Conservation (phyloP, 2,329 filamentous ascomycete species). For the Hortaea sp. region DNA sequence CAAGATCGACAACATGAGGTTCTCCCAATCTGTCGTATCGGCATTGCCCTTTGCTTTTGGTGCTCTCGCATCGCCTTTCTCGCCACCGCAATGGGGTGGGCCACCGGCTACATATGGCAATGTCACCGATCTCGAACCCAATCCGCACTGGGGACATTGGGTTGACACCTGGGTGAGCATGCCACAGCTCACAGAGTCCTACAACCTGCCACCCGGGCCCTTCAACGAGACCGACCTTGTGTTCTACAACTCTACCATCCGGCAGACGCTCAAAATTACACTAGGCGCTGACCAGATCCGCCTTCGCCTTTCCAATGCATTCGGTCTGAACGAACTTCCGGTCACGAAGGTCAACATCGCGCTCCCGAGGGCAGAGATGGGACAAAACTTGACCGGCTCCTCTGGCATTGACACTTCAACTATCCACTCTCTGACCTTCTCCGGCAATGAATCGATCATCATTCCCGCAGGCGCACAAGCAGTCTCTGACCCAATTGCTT, state of each 20-base stretch:
- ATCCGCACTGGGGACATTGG: slow-evolving; percentile 39
- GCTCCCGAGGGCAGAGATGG: slow-evolving; percentile 32
- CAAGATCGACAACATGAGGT: not conserved
- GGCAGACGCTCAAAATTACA: slow-evolving; percentile 54
- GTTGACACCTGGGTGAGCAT: slow-evolving; percentile 56
- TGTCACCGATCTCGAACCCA: not conserved
- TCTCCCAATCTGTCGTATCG: not conserved
- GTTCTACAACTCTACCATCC: slow-evolving; percentile 53
- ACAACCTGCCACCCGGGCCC: slow-evolving; percentile 50
- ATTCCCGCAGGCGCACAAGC: slow-evolving; percentile 47
- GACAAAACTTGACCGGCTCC: slow-evolving; percentile 44
- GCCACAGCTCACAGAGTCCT: slow-evolving; percentile 54
- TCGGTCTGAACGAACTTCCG: slow-evolving; percentile 49
- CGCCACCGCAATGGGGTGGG: not conserved
- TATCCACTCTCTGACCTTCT: slow-evolving; percentile 48
- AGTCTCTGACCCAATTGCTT: slow-evolving; percentile 53
- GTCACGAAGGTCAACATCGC: slow-evolving; percentile 51
- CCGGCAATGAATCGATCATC: slow-evolving; percentile 40
- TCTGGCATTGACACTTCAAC: slow-evolving; percentile 44
- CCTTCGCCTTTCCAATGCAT: slow-evolving; percentile 55
- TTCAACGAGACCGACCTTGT: slow-evolving; percentile 47
- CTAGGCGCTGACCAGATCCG: slow-evolving; percentile 48
- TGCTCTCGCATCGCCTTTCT: not conserved
- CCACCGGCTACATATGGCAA: slow-evolving; percentile 3
- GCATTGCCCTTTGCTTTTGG: not conserved